These are phyloP conservation scores for Santalum album DNA, from an alignment of 164 flowering plant species.

Conservation along the genomic window DNA sequence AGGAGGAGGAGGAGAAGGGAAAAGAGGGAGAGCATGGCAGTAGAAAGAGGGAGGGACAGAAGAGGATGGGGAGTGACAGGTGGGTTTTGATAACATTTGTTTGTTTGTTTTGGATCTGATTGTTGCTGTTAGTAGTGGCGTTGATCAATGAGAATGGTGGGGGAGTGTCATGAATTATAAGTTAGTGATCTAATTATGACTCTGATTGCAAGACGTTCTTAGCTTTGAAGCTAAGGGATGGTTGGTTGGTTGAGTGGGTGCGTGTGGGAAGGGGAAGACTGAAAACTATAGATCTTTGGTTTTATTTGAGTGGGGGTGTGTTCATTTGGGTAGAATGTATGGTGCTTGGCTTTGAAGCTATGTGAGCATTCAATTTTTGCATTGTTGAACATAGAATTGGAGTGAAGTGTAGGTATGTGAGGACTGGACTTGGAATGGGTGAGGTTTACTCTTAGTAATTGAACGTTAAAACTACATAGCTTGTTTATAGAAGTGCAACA, in stretches of 20 bases:
- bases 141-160: not conserved
- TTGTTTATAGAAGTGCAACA: too few relatives aligned
- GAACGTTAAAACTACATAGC: too few relatives aligned
- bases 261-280: not conserved
- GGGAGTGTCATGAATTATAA: conserved; percentile 3
- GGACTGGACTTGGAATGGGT: too few relatives aligned
- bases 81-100: not conserved
- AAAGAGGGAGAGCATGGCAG: conserved; percentile 3
- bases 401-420: too few relatives aligned
- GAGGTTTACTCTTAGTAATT: too few relatives aligned
- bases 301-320: not conserved
- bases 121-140: conserved; percentile 3
- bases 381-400: too few relatives aligned
- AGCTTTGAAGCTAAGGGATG: conserved; percentile 46
- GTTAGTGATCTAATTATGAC: not conserved
- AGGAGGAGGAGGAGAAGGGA: conserved; percentile 13
- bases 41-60: not conserved
- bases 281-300: not conserved
- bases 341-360: conserved; percentile 23
- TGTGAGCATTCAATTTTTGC: not conserved
- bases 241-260: conserved; percentile 10
- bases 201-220: conserved; percentile 29
- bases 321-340: not conserved
- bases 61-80: not conserved
- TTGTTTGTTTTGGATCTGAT: conserved; percentile 2